Evolutionary conservation across 192 early-diverging fungal genomes (phyloP).

Genomic region (Diversispora epigaea): DNA sequence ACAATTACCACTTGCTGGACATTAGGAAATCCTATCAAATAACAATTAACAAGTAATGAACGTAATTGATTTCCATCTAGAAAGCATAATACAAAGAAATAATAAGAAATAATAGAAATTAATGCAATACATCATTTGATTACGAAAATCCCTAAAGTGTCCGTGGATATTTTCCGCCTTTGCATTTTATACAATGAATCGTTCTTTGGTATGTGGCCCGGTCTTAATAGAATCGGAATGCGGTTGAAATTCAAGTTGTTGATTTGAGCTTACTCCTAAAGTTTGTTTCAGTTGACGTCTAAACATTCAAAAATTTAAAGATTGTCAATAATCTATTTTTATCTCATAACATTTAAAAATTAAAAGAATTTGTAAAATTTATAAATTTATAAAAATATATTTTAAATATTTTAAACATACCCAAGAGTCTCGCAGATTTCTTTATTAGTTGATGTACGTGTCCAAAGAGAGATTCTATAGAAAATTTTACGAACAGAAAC

Average conservation of each 20-base stretch:
- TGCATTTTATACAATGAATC: conserved; percentile 1
- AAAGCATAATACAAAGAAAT: neutral
- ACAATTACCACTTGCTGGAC: neutral
- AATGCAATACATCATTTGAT: neutral
- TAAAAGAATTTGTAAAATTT: neutral
- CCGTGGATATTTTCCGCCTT: neutral
- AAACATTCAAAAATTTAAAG: conserved; percentile 25
- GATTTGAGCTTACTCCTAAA: conserved; percentile 43
- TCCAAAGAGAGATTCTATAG: conserved; percentile 89
- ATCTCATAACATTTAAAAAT: neutral
- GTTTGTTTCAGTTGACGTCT: conserved; percentile 60
- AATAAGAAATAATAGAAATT: neutral
- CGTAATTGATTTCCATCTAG: neutral
- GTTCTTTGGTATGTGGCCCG: conserved; percentile 14
- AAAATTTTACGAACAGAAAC: conserved; percentile 80
- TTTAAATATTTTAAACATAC: conserved; percentile 37
- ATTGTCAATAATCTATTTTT: neutral
- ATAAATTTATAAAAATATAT: conserved; percentile 1
- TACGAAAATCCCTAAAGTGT: conserved; percentile 4
- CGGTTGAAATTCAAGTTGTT: conserved; percentile 56
- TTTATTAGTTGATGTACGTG: conserved; percentile 56
- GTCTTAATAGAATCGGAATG: conserved; percentile 51
- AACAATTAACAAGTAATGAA: neutral
- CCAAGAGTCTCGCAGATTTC: conserved; percentile 52
- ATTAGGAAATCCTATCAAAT: neutral